phyloP scores from a whole-genome alignment of 2,329 filamentous ascomycete species.

The Alternaria arborescens region DNA sequence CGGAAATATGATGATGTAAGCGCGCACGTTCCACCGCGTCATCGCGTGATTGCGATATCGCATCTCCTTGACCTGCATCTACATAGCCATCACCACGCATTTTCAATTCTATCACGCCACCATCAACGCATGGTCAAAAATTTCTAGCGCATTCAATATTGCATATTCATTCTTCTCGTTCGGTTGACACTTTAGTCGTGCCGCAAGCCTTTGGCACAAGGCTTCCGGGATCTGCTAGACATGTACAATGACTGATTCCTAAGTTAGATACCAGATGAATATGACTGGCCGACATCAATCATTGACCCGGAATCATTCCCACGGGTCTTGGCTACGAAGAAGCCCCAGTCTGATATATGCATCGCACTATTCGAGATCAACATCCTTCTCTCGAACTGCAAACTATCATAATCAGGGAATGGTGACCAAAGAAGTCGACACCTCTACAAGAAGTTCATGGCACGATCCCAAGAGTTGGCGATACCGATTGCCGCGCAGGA shows the following conservation, averaged over 20 bases:
- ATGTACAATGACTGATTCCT: background rate
- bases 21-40: background rate
- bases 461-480: constrained; percentile 7
- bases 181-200: no score
- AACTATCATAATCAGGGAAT: constrained; percentile 11
- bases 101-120: background rate
- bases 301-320: background rate
- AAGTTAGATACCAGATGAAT: background rate
- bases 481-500: constrained; percentile 14
- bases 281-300: background rate
- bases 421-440: constrained; percentile 14
- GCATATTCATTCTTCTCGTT: no score
- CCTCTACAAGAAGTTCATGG: background rate
- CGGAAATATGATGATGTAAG: constrained; percentile 3
- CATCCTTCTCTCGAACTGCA: background rate
- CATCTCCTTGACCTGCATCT: background rate
- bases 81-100: background rate
- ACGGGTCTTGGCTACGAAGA: background rate
- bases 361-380: background rate
- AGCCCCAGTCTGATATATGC: background rate
- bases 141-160: no score
- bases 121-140: no score
- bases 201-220: no score
- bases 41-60: background rate
- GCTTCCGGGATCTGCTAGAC: background rate